phyloP scores from a whole-genome alignment of 2,329 filamentous ascomycete species.

The Botryosphaeria dothidea region DNA sequence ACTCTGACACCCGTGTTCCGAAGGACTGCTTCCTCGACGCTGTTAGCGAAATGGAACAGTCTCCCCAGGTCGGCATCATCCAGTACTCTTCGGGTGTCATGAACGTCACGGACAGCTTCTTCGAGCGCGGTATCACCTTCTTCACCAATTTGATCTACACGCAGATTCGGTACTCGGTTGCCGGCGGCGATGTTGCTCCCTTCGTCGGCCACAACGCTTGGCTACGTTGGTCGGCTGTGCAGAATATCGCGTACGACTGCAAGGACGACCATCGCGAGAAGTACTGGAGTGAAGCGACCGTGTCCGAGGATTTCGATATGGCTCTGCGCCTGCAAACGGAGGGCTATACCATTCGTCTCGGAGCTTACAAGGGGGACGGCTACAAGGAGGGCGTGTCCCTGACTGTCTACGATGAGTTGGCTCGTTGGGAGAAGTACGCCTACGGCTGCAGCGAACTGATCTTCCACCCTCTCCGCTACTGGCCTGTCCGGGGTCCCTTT shows the following conservation, averaged over 20 bases:
- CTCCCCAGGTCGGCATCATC: conserved; percentile 69
- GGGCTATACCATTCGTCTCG: conserved; percentile 72
- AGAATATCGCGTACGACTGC: conserved; percentile 70
- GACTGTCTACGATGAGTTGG: conserved; percentile 81
- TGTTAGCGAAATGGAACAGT: conserved; percentile 70
- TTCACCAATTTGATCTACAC: conserved; percentile 70
- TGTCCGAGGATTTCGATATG: conserved; percentile 83
- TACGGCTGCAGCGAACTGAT: conserved; percentile 82
- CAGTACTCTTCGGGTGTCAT: conserved; percentile 59
- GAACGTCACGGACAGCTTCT: conserved; percentile 73
- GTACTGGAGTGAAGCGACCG: conserved; percentile 79
- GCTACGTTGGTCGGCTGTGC: conserved; percentile 73
- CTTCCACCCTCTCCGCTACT: conserved; percentile 75
- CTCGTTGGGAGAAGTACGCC: conserved; percentile 85
- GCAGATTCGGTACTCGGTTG: conserved; percentile 74
- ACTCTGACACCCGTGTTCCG: conserved; percentile 70
- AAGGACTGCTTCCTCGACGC: conserved; percentile 68
- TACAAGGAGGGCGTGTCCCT: conserved; percentile 84
- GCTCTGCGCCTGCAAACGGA: conserved; percentile 72
- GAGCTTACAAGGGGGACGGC: conserved; percentile 71
- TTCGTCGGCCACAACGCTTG: conserved; percentile 82
- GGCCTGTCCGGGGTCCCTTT: conserved; percentile 73
- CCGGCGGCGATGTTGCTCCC: conserved; percentile 74
- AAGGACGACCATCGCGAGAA: conserved; percentile 70
- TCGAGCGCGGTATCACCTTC: conserved; percentile 45